Evolutionary conservation across 331 rosid genomes (phyloP), one percentile per base, ranked within the genome.

Genomic region (Malus hybrid): DNA sequence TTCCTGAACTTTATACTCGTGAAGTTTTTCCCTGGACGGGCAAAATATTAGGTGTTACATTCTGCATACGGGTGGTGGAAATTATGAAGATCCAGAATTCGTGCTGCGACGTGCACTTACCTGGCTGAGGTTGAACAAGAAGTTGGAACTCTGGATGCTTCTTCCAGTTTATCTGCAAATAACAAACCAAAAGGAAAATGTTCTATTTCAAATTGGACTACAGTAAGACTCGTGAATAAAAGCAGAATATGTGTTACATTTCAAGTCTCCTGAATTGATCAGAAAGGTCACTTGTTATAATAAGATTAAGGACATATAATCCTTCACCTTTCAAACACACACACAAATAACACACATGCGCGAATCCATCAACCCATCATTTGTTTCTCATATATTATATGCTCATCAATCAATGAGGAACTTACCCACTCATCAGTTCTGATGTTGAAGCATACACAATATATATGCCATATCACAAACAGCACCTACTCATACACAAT

Each of bases 381-480:
- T 67, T 15, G 14, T 39, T 26, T 61, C 68, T 4, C 13, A 4
- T 24, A 33, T 33, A 24, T 22, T 57, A 15, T 2, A 50, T 16
- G 56, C n/a, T 50, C 56, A 16, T 50, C 56, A 5, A 50, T 39
- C 29, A 42, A 26, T 39, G 42, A 75, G 56, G 72, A 70, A 72
- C 83, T 79, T 87, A 84, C 88, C 90, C 88, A 87, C 80, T 87
- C 90, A 32, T 84, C 88, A 11, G 88, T 87, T 77, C 80, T 82
- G 79, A 87, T 84, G 68, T 87, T 82, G 82, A 62, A 34, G 68
- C 82, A 80, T 24, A 84, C 72, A 71, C 88, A 84, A 72, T 82
- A 82, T 44, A 77, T 34, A 66, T 87, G 90, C 88, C 90, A 87
- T 10, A 50, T 14, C 67, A 84, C 71, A 79, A 82, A 87, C 12